Evolutionary conservation across 108 stramenopile genomes (phyloP), one percentile per base, ranked within the genome.

Genomic region (Skeletonema menzelii): DNA sequence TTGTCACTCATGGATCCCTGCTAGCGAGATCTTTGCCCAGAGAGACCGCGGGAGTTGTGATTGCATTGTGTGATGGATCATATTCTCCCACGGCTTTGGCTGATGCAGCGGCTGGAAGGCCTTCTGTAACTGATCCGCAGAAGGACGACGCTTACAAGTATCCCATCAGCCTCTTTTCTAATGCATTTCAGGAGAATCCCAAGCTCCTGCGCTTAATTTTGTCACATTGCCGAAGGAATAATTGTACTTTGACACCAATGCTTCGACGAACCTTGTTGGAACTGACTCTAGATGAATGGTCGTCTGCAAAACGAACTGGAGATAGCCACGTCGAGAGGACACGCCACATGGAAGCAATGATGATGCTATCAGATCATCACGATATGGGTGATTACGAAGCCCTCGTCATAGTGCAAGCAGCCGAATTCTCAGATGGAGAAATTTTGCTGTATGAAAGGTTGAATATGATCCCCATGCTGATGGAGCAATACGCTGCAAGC

Each of bases 341-440:
- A 28, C 77, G 91, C 34, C 84, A 86, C 15, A 81, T 87, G 49
- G 91, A 91, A 60, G 91, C 91, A 55, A 86, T 95, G 62, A 83
- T 91, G 74, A 66, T 80, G 62, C 56, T 80, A 42, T 82, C 77
- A 3, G 82, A 74, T 11, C 67, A 63, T 20, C 76, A 78, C 30
- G 94, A 91, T 22, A 89, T 92, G 35, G 91, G 91, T 24, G 94
- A 91, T 58, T 88, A 87, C 58, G 91, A 94, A 70, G 90, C 94
- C 19, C 77, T 95, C 0, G 94, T 95, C 8, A 86, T 92, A 22
- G 91, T 91, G 13, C 91, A 95, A 76, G 56, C 80, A 17, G 89
- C 91, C 8, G 86, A 84, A 2, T 95, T 95, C 63, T 74, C 80
- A 13, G 90, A 92, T 62, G 94, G 94, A 27, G 86, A 89, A 70